These are phyloP conservation scores for Leptomonas seymouri DNA, from an alignment of 208 protist species.

Conservation along the genomic window DNA sequence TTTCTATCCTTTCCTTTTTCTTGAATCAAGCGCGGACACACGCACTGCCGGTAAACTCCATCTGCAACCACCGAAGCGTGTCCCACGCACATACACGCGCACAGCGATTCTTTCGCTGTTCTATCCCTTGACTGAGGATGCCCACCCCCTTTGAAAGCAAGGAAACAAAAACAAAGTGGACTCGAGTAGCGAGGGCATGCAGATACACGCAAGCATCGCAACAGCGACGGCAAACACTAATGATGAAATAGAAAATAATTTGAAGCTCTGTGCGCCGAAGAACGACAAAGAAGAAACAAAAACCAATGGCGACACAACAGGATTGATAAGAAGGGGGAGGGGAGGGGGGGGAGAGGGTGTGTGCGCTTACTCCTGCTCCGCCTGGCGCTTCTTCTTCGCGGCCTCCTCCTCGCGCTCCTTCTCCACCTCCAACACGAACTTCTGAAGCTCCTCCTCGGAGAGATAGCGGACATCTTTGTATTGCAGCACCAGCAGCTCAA, in stretches of 20 bases:
- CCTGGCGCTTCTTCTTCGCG: slow-evolving; percentile 72
- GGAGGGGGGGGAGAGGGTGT: neutral
- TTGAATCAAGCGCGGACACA: too few relatives aligned
- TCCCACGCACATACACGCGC: too few relatives aligned
- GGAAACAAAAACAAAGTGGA: neutral
- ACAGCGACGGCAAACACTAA: slow-evolving; percentile 8
- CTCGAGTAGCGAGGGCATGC: neutral
- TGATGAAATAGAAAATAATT: slow-evolving; percentile 27
- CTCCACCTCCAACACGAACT: slow-evolving; percentile 82
- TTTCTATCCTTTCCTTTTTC: too few relatives aligned
- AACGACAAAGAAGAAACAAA: neutral
- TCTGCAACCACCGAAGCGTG: too few relatives aligned
- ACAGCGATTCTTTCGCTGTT: neutral
- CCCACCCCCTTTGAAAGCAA: too few relatives aligned
- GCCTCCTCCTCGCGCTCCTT: slow-evolving; percentile 91
- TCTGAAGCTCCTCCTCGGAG: slow-evolving; percentile 77
- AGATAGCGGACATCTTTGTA: slow-evolving; percentile 68
- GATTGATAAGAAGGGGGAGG: neutral
- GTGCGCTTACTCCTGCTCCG: slow-evolving; percentile 71
- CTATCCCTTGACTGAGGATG: neutral
- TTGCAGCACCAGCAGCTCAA: slow-evolving; percentile 88
- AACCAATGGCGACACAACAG: neutral
- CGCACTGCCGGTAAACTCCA: too few relatives aligned
- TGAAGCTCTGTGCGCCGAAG: too few relatives aligned
- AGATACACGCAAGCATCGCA: slow-evolving; percentile 10